phyloP scores from a whole-genome alignment of 1,139 yeast genomes.

The Magnusiomyces ingens region DNA sequence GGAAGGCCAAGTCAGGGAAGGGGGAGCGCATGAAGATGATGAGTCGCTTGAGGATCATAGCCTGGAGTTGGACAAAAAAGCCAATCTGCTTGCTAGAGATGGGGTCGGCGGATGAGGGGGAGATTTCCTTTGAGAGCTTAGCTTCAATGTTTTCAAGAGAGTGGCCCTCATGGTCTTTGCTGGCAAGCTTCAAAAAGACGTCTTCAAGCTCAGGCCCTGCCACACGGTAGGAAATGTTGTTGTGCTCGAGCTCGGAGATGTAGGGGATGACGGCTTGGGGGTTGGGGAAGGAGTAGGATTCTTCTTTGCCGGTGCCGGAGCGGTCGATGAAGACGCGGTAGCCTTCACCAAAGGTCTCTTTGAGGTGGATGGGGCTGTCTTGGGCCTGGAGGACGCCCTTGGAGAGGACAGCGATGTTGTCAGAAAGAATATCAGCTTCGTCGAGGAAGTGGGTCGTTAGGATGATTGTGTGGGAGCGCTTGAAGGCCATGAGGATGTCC shows the following conservation, averaged over 20 bases:
- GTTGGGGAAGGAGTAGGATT: slow-evolving; percentile 12
- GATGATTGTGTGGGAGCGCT: slow-evolving; percentile 29
- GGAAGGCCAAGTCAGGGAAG: slow-evolving; percentile 26
- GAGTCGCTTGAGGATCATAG: slow-evolving; percentile 30
- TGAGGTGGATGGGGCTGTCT: slow-evolving; percentile 32
- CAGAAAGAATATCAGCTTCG: slow-evolving; percentile 35
- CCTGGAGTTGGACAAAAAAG: slow-evolving; percentile 23
- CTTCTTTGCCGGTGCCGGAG: slow-evolving; percentile 24
- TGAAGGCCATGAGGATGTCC: slow-evolving; percentile 32
- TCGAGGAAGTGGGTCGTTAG: slow-evolving; percentile 36
- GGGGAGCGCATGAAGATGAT: slow-evolving; percentile 29
- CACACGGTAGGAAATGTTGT: slow-evolving; percentile 25
- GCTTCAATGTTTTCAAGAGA: neutral
- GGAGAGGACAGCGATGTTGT: slow-evolving; percentile 32
- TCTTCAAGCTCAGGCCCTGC: slow-evolving; percentile 34
- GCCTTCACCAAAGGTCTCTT: slow-evolving; percentile 32
- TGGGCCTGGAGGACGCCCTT: slow-evolving; percentile 29
- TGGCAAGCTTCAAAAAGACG: slow-evolving; percentile 32
- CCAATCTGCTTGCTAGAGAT: slow-evolving; percentile 19
- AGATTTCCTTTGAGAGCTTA: too few species aligned
- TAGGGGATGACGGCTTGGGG: too few species aligned
- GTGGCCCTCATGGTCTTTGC: slow-evolving; percentile 28
- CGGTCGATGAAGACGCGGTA: slow-evolving; percentile 25
- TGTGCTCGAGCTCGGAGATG: slow-evolving; percentile 18
- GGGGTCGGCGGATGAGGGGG: too few species aligned